Evolutionary conservation across 2,329 filamentous ascomycete species (phyloP), one percentile per base, ranked within the genome.

Genomic region (Cryphonectria nitschkei): DNA sequence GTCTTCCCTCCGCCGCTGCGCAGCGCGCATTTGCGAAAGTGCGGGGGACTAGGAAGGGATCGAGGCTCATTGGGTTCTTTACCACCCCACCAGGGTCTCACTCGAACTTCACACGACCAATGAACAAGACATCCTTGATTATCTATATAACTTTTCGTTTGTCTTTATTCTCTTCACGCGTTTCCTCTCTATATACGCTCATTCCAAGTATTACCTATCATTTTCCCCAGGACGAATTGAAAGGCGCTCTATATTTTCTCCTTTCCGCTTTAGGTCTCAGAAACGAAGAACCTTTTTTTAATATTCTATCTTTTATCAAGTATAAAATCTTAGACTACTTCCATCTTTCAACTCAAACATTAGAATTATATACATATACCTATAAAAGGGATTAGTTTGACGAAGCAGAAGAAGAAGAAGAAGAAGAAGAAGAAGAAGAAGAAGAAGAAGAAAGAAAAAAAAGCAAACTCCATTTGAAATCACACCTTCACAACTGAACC

Each of bases 21-120:
- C 41, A 29, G 43, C n/a, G 70, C 70, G 70, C 70, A 66, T 67
- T 66, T 64, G 70, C 70, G 70, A 41, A 7, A 52, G n/a, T n/a
- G 52, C 52, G 13, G 26, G 26, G 26, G 26, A 26, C 26, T 26
- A 26, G 26, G 4, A 34, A 34, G 9, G 26, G 52, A 56, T 56
- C 52, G 52, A 14, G 26, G 26, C 13, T 32, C 2, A 7, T 29
- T 22, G n/a, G 9, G 13, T 13, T 26, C 26, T 26, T 26, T 29
- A 26, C 52, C n/a, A 29, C 13, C 2, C 13, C n/a, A n/a, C n/a
- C 52, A 29, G 52, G 9, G n/a, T 56, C 16, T 16, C 13, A 7
- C 7, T 56, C 26, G 52, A 29, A n/a, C 52, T 56, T 56, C 14
- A 7, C 52, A 32, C 8, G 37, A 39, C 54, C 14, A 32, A 39